Conservation (phyloP, 1,139 yeast genomes). For the Geotrichum europaeum region DNA sequence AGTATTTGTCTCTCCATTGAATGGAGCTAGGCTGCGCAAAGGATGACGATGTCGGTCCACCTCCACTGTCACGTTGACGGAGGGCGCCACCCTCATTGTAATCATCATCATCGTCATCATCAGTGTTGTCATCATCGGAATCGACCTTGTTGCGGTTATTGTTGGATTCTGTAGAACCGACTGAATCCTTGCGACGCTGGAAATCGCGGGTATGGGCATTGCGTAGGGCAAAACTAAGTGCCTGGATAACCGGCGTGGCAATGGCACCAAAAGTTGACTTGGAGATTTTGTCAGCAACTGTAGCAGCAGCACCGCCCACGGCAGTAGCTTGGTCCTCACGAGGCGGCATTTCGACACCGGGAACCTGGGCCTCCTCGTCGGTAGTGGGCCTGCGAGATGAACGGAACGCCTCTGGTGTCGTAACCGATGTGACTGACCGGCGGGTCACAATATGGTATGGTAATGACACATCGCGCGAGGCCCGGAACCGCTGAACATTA, state of each 20-base stretch:
- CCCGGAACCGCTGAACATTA: conserved; percentile 76
- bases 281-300: conserved; percentile 13
- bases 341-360: background rate
- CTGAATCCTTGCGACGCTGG: conserved; percentile 49
- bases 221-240: conserved; percentile 57
- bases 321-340: conserved; percentile 11
- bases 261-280: conserved; percentile 22
- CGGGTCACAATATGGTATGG: conserved; percentile 49
- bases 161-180: conserved; percentile 31
- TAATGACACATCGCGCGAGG: conserved; percentile 77
- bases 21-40: conserved; percentile 7
- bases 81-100: conserved; percentile 8
- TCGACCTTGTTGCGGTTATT: conserved; percentile 36
- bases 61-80: background rate
- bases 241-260: conserved; percentile 39
- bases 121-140: conserved; percentile 29
- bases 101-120: conserved; percentile 25
- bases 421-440: background rate
- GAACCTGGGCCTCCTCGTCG: conserved; percentile 6
- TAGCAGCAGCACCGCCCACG: conserved; percentile 12
- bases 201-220: conserved; percentile 86
- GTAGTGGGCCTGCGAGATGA: conserved; percentile 16
- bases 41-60: background rate
- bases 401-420: background rate
- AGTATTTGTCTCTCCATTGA: conserved; percentile 15